A percentile compares a stretch with the other conserved stretches of the same genome.
Evolutionary conservation across 2,329 filamentous ascomycete genomes (phyloP).

Genomic region (Hymenoscyphus infarciens): DNA sequence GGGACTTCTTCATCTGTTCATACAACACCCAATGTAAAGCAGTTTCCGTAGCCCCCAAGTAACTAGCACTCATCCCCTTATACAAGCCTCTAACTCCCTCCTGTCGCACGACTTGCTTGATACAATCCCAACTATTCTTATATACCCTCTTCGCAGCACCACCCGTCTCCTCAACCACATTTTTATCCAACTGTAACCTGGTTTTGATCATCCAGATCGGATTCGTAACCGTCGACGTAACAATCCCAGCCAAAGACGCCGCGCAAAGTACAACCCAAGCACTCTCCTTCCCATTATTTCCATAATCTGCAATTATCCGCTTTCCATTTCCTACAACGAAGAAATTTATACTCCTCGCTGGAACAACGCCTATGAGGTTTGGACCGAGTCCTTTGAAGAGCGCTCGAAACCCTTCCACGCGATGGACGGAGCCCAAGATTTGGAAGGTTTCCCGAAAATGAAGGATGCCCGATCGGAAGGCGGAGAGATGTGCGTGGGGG

Average conservation of each 20-base stretch:
- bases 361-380: slow-evolving; percentile 85
- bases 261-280: slow-evolving; percentile 75
- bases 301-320: slow-evolving; percentile 69
- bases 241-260: slow-evolving; percentile 74
- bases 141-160: slow-evolving; percentile 63
- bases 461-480: slow-evolving; percentile 62
- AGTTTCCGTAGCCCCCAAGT: slow-evolving; percentile 84
- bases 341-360: slow-evolving; percentile 88
- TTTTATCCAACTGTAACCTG: slow-evolving; percentile 85
- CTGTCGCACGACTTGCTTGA: slow-evolving; percentile 72
- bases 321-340: slow-evolving; percentile 93
- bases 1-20: slow-evolving; percentile 80
- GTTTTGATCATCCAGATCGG: slow-evolving; percentile 98
- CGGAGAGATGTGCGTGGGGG: slow-evolving; percentile 55
- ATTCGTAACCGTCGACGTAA: slow-evolving; percentile 87
- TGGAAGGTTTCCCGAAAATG: slow-evolving; percentile 84
- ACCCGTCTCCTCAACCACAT: slow-evolving; percentile 59
- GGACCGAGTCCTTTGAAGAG: slow-evolving; percentile 92
- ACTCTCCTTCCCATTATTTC: slow-evolving; percentile 66
- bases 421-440: slow-evolving; percentile 77
- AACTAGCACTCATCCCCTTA: slow-evolving; percentile 86
- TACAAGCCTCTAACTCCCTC: slow-evolving; percentile 84
- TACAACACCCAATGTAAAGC: slow-evolving; percentile 93
- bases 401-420: slow-evolving; percentile 76
- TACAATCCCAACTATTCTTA: slow-evolving; percentile 83